Percentiles rank a stretch among this genome's conserved stretches.
These are phyloP conservation scores for Cocos nucifera DNA, from an alignment of 176 grass and related monocot genomes.

Conservation along the genomic window DNA sequence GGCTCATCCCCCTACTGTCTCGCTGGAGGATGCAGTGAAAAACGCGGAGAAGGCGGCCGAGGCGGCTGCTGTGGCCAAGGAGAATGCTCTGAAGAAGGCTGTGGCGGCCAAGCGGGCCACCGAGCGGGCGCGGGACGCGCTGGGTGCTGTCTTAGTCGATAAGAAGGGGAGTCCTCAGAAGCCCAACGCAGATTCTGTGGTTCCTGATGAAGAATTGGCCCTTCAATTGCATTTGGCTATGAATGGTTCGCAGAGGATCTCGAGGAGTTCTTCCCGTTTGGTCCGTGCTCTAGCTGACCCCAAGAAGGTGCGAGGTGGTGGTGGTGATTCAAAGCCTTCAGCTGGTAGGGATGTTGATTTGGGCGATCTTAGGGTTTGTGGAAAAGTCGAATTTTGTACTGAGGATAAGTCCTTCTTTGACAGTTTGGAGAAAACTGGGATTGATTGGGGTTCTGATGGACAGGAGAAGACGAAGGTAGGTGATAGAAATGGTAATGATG, in stretches of 20 bases:
- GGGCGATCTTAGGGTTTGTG: no score
- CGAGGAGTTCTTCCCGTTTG: slow-evolving; percentile 17
- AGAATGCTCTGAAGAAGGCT: slow-evolving; percentile 15
- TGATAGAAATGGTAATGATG: background rate
- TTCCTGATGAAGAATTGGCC: slow-evolving; percentile 37
- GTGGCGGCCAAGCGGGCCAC: slow-evolving; percentile 9
- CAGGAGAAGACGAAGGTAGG: slow-evolving; percentile 3
- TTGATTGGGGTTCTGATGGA: background rate
- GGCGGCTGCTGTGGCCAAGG: background rate
- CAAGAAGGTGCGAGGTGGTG: slow-evolving; percentile 1
- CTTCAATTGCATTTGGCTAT: slow-evolving; percentile 60
- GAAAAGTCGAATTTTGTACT: slow-evolving; percentile 24
- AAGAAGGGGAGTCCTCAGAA: background rate
- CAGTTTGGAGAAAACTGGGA: background rate
- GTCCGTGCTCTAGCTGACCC: background rate
- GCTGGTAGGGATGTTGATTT: background rate
- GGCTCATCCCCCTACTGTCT: background rate
- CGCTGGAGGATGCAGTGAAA: slow-evolving; percentile 11
- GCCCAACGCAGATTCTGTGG: slow-evolving; percentile 1
- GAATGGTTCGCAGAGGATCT: slow-evolving; percentile 63
- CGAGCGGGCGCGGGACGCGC: slow-evolving; percentile 12
- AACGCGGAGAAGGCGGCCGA: slow-evolving; percentile 9
- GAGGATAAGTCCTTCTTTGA: slow-evolving; percentile 45
- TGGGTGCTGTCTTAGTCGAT: background rate
- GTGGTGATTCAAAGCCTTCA: background rate